Base-by-base conservation (phyloP, 495 filamentous ascomycete species). In the Rostrohypoxylon terebratum region DNA sequence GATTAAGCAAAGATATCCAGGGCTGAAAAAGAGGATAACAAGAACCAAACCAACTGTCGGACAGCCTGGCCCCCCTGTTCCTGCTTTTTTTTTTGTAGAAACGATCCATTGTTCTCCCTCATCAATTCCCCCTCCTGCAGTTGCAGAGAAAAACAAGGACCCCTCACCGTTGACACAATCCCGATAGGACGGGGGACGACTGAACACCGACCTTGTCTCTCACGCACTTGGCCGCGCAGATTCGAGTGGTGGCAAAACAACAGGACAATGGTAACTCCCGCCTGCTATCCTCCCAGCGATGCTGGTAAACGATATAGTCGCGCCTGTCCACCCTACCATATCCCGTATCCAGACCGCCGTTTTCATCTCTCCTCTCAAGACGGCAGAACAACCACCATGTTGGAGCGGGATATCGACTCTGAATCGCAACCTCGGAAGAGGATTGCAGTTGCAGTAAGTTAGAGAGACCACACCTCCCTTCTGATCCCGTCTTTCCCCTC, bases 381-480 rank as follows among this genome's bases (percentile, higher is more conserved):
- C 44, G 72, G 59, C 5, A 68, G 80, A 65, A 50, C 78, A 10
- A 38, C 76, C 44, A 77, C 68, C 36, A 85, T 85, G 83, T 70
- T 79, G n/a, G 83, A 84, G 31, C 67, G 72, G 10, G 80, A 79
- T 28, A 60, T 77, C 8, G 82, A 83, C 40, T 65, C 78, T 10
- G 82, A 85, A n/a, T 73, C 78, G 14, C 81, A 82, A 25, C 83
- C 85, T 51, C 80, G 86, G 45, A 87, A 86, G 75, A 77, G 91
- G 59, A 92, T 91, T 71, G 87, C 87, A 18, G 87, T 94, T 38
- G 91, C 91, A 40, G 91, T 94, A 86, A 81, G 90, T 75, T 71
- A 59, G 54, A 50, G 16, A 13, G 16, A 11, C 11, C 5, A 10
- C 21, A 18, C 36, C 36, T 20, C 31, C 63, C 18, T 36, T 20